Base-by-base conservation (phyloP, 352 stramenopile genomes). In the Globisporangium cystogenes region DNA sequence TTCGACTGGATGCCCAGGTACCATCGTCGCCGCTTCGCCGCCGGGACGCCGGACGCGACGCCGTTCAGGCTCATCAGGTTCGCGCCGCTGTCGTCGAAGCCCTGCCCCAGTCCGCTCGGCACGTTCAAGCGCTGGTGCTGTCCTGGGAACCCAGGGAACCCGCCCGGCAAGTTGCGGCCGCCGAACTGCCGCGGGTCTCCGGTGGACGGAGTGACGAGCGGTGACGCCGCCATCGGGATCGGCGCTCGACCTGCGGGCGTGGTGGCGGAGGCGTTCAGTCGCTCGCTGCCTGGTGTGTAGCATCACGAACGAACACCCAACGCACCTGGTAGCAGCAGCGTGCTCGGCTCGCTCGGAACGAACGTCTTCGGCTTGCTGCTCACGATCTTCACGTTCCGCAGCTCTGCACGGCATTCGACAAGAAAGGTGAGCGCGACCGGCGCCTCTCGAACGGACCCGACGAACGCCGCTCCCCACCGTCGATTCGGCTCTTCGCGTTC, bases 1-100 rank as follows among this genome's bases (percentile, higher is more conserved):
- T 99, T 99, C 62, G 89, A 98, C 82, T 99, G 97, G 66, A 99
- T 99, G 41, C 97, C 97, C 50, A 99, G 64, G 66, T 99, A 99
- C 97, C 97, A 99, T 60, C 96, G 70, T 65, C 96, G 82, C 41
- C 80, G 61, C 65, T 93, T 93, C 7, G 72, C 69, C 1, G 76
- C 67, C 10, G 75, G 74, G 7, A 62, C 50, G 16, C 52, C 59
- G n/a, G 39, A 16, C 0, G 21, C 59, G 5, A 35, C 55, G 29
- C 47, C 53, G 5, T 26, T 46, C 10, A 27, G 24, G 21, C 42
- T 55, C 20, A 35, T 33, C 33, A 1, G 33, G 33, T 16, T 37
- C 10, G 10, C 33, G 11, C 26, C 52, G 7, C 48, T 42, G n/a
- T 83, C 73, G 1, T 83, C 73, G 52, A 69, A 76, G 1, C 70